phyloP scores from a whole-genome alignment of 148 eudicot species.

The Arctostaphylos glauca region DNA sequence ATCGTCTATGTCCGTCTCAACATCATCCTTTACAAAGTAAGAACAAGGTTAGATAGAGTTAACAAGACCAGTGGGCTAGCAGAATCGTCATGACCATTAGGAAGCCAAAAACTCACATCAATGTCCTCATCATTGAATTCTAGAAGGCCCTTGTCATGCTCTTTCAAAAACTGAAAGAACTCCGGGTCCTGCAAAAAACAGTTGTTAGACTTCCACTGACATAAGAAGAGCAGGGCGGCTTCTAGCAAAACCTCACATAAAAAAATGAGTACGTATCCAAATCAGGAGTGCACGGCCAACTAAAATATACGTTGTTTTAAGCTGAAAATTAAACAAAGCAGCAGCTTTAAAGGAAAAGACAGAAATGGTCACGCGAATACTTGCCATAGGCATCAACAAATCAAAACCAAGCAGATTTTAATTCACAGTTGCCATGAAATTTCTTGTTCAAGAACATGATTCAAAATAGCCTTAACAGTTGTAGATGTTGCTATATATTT shows the following conservation, averaged over 20 bases:
- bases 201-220: constrained; percentile 7
- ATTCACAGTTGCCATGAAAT: neutral
- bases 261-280: neutral
- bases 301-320: neutral
- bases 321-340: neutral
- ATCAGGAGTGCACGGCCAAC: neutral
- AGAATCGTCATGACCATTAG: constrained; percentile 3
- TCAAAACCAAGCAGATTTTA: neutral
- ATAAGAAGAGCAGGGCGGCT: neutral
- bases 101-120: constrained; percentile 56
- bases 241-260: neutral
- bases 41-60: constrained; percentile 18
- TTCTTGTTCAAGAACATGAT: neutral
- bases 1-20: constrained; percentile 46
- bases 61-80: constrained; percentile 21
- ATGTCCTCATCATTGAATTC: constrained; percentile 73
- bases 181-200: constrained; percentile 75
- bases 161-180: constrained; percentile 74
- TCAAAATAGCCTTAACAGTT: neutral
- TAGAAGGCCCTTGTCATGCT: constrained; percentile 78
- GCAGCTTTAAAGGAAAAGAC: neutral
- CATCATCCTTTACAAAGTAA: constrained; percentile 33
- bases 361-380: neutral
- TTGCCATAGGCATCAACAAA: neutral
- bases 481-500: neutral